Percentiles rank a stretch among this genome's conserved stretches.
Evolutionary conservation across 306 rosid genomes (phyloP).

Genomic region (Ochetophila trinervis): DNA sequence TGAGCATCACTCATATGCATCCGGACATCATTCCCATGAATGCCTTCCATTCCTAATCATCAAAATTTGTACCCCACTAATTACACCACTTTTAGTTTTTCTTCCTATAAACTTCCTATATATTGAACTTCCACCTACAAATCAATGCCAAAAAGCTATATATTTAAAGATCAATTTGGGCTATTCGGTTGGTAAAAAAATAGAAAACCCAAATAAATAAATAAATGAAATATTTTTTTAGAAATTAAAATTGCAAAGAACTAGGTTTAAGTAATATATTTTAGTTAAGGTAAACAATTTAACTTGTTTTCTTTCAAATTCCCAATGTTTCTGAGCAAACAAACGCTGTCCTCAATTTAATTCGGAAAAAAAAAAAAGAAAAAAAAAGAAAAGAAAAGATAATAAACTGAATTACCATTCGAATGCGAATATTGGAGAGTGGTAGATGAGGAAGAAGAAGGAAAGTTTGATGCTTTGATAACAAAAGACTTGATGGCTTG

Average conservation of each 20-base stretch:
- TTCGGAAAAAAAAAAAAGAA: not conserved
- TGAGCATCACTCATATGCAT: slow-evolving; percentile 41
- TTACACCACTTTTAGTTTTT: not conserved
- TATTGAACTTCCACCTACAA: not conserved
- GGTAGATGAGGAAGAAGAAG: too few relatives aligned
- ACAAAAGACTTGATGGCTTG: too few relatives aligned
- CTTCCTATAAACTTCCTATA: not conserved
- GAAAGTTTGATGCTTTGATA: too few relatives aligned
- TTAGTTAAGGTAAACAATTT: not conserved
- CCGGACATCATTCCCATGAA: slow-evolving; percentile 45
- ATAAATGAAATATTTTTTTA: too few relatives aligned
- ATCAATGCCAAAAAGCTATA: slow-evolving; percentile 1
- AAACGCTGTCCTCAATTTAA: not conserved
- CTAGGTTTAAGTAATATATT: not conserved
- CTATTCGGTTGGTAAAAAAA: too few relatives aligned
- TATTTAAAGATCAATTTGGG: not conserved
- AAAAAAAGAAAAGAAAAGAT: not conserved
- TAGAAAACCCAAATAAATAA: too few relatives aligned
- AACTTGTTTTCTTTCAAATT: not conserved
- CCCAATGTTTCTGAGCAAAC: not conserved
- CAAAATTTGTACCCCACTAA: not conserved
- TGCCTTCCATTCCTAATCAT: slow-evolving; percentile 46
- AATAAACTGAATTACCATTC: not conserved
- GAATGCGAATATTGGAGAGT: not conserved
- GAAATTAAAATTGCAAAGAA: not conserved